Evolutionary conservation across 2,329 filamentous ascomycete genomes (phyloP), one percentile per base, ranked within the genome.

Genomic region (Calonectria honghensis): DNA sequence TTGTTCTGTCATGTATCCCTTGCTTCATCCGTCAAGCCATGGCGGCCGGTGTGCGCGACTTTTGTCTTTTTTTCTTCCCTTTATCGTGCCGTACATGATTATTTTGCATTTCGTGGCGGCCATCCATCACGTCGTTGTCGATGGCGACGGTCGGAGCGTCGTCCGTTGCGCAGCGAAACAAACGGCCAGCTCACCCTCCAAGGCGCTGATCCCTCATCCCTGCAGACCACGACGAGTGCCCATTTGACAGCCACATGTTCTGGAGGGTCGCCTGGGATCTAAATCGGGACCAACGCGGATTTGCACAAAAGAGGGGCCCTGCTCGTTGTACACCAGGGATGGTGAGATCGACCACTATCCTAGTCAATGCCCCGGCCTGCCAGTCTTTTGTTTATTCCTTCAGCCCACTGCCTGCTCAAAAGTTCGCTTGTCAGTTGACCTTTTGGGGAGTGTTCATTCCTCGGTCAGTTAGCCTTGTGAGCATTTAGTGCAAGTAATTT

Each of bases 21-120:
- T 76, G 39, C 71, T 37, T 74, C 37, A 52, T 63, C 35, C 57
- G 59, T 61, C 74, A 50, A 61, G 35, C 69, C 64, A 57, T 72
- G 24, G 35, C 64, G 75, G 67, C 75, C 37, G 57, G 75, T 61
- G 77, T 80, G 79, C 78, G 79, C 78, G 79, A 79, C 79, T 80
- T 80, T 80, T 74, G 31, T 39, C 16, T 41, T 32, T 39, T 32
- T 24, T 10, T 39, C 35, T 67, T 48, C 41, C 67, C n/a, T 32
- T 45, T 57, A 39, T 63, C 64, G 24, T 10, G 14, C 27, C 39
- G 35, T 63, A 63, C 37, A 31, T 63, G 37, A 48, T 13, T 4
- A 6, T 18, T 63, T 41, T 63, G 57, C 57, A 63, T 63, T 63
- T 41, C 7, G 24, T 63, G 57, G 57, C 69, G 65, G 63, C 48